Evolutionary conservation across 371 early-diverging fungal genomes (phyloP).

Genomic region (Parasitella parasitica): DNA sequence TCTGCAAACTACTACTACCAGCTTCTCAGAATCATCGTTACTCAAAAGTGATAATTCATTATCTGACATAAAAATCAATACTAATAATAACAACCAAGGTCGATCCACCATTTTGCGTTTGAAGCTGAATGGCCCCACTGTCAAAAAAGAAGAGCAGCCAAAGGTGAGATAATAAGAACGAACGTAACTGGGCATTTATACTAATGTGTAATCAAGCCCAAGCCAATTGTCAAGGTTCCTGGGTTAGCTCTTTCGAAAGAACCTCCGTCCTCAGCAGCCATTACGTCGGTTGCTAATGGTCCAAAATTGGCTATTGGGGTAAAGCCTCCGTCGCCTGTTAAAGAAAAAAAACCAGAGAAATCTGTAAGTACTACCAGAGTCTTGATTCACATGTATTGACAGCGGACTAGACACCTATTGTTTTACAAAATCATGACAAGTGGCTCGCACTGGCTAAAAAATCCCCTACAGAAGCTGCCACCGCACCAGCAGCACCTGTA

Average conservation of each 20-base stretch:
- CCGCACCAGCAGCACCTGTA: constrained; percentile 1
- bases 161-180: neutral
- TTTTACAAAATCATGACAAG: constrained; percentile 32
- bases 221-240: constrained; percentile 8
- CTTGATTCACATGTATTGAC: neutral
- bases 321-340: constrained; percentile 8
- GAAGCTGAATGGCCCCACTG: neutral
- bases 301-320: constrained; percentile 28
- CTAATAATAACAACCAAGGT: constrained; percentile 3
- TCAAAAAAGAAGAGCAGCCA: neutral
- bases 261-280: constrained; percentile 10
- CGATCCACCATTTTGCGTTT: constrained; percentile 11
- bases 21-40: too few relatives aligned
- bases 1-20: neutral
- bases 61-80: neutral
- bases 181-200: neutral
- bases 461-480: neutral
- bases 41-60: neutral
- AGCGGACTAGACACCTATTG: constrained; percentile 13
- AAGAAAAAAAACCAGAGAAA: constrained; percentile 2
- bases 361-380: neutral
- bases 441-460: constrained; percentile 32
- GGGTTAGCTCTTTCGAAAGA: constrained; percentile 22
- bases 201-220: neutral
- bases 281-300: neutral